These are phyloP conservation scores for Nemania sp. DNA, from an alignment of 2,329 filamentous ascomycete species.

Conservation along the genomic window DNA sequence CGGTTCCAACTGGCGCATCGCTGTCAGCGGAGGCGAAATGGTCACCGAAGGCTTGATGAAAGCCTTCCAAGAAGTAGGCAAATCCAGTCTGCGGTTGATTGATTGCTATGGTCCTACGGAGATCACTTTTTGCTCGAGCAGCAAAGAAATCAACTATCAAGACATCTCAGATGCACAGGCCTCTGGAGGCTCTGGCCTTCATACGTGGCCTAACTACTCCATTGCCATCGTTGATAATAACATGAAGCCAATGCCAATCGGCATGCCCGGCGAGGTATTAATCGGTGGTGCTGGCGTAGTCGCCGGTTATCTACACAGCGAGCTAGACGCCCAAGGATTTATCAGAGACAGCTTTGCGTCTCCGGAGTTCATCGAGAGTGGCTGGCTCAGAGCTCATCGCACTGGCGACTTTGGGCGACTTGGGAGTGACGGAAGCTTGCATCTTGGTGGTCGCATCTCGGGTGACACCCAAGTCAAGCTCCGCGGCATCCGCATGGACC, in stretches of 20 bases:
- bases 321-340: constrained; percentile 21
- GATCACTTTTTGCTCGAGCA: too few relatives aligned
- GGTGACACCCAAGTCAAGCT: constrained; percentile 3
- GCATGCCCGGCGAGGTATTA: constrained; percentile 47
- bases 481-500: background rate
- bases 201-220: background rate
- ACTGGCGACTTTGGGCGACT: background rate
- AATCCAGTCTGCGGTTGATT: background rate
- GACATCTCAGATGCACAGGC: background rate
- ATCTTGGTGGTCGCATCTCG: background rate
- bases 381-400: background rate
- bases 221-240: constrained; percentile 43
- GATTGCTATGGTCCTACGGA: background rate
- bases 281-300: constrained; percentile 48
- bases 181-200: background rate
- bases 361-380: background rate
- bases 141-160: too few relatives aligned
- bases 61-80: background rate
- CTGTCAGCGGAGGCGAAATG: background rate
- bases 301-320: constrained; percentile 45
- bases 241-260: constrained; percentile 38
- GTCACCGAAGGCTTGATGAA: background rate
- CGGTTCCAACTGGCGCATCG: background rate
- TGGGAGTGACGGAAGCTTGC: background rate
- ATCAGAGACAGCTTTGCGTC: constrained; percentile 16